These are phyloP conservation scores for Cornus suecica DNA, from an alignment of 148 eudicot genomes.

Conservation along the genomic window DNA sequence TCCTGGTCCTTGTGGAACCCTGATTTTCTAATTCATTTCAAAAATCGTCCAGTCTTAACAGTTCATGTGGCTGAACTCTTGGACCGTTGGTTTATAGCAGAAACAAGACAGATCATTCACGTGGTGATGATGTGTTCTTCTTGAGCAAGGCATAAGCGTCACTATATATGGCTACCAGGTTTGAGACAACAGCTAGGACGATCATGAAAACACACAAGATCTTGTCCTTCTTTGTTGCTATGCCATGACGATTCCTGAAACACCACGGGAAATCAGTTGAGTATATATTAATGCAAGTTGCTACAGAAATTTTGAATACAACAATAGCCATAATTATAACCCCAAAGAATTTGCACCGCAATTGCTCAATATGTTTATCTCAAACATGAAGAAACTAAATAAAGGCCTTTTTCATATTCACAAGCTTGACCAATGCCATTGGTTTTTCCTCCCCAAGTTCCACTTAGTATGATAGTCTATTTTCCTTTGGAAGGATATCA, in stretches of 20 bases:
- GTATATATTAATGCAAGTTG: neutral
- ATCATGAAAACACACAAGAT: conserved; percentile 64
- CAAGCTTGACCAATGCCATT: too few species aligned
- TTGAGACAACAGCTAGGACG: conserved; percentile 67
- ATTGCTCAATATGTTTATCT: neutral
- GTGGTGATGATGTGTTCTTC: conserved; percentile 24
- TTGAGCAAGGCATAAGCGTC: conserved; percentile 65
- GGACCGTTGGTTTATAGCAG: neutral
- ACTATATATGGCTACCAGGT: conserved; percentile 81
- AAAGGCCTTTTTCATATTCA: neutral
- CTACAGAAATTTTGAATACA: neutral
- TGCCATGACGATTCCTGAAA: conserved; percentile 65
- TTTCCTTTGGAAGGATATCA: neutral
- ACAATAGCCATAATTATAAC: neutral
- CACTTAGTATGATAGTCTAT: too few species aligned
- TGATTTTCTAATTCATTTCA: too few species aligned
- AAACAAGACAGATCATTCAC: conserved; percentile 15
- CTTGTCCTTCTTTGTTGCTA: conserved; percentile 75
- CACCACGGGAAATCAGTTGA: neutral
- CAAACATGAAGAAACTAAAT: too few species aligned
- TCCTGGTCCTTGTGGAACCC: neutral
- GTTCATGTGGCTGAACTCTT: neutral
- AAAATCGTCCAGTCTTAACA: too few species aligned
- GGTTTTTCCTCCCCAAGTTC: too few species aligned
- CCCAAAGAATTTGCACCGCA: neutral